Percentiles rank a stretch among this genome's conserved stretches.
Evolutionary conservation across 2,329 filamentous ascomycete genomes (phyloP).

Genomic region (Calonectria crousiana): DNA sequence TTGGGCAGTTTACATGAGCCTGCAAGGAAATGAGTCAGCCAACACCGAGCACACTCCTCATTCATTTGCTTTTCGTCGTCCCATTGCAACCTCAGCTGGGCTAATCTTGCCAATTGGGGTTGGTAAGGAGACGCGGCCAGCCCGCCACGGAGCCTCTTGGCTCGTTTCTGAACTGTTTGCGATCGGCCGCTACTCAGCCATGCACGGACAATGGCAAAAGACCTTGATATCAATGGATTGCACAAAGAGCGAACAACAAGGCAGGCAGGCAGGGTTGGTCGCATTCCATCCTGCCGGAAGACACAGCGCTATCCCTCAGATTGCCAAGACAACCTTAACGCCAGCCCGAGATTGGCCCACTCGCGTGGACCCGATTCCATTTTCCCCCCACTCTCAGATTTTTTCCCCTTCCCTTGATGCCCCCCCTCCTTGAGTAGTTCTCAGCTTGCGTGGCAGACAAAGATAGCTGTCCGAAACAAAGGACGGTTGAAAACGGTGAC

Average conservation of each 20-base stretch:
- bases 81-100: neutral
- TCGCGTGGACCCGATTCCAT: constrained; percentile 18
- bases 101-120: neutral
- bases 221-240: constrained; percentile 13
- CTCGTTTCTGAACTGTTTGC: neutral
- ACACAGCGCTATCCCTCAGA: constrained; percentile 29
- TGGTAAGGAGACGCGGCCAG: neutral
- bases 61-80: neutral
- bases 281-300: constrained; percentile 33
- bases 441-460: constrained; percentile 16
- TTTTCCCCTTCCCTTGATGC: constrained; percentile 23
- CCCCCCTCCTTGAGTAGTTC: constrained; percentile 19
- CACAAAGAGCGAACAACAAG: constrained; percentile 12
- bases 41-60: neutral
- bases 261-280: constrained; percentile 12
- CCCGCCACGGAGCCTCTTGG: neutral
- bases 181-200: neutral
- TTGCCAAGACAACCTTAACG: constrained; percentile 39
- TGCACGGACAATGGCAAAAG: constrained; percentile 7
- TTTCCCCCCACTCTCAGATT: constrained; percentile 31
- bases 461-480: constrained; percentile 20
- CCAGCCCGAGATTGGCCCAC: constrained; percentile 31
- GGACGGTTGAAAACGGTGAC: constrained; percentile 39
- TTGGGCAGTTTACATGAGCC: constrained; percentile 1
- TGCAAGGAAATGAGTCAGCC: constrained; percentile 21